These are phyloP conservation scores for Amniculicola lignicola DNA, from an alignment of 495 filamentous ascomycete genomes.

Conservation along the genomic window DNA sequence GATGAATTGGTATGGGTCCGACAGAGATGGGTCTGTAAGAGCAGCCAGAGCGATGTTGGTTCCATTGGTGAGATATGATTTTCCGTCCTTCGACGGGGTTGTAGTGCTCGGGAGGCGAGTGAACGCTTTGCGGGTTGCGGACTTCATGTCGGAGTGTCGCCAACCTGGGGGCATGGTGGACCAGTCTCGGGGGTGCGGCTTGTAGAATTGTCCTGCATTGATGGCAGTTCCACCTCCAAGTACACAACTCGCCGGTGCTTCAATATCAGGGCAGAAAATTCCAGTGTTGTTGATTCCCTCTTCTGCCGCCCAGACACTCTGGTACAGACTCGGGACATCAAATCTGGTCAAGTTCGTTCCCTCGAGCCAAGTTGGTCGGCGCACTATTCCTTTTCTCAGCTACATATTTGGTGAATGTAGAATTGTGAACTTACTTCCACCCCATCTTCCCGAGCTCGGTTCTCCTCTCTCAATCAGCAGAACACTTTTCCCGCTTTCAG, in stretches of 20 bases:
- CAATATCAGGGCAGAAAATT: constrained; percentile 1
- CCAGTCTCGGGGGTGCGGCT: neutral
- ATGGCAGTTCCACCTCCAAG: constrained; percentile 9
- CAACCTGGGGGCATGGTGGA: constrained; percentile 2
- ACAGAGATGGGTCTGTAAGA: neutral
- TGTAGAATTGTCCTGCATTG: constrained; percentile 4
- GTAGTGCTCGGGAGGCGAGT: constrained; percentile 1
- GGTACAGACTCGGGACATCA: neutral
- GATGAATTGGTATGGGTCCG: neutral
- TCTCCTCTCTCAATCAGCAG: constrained; percentile 8
- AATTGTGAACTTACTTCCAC: neutral
- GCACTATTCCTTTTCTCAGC: neutral
- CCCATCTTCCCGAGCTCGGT: neutral
- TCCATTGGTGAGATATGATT: constrained; percentile 1
- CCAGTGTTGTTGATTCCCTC: neutral
- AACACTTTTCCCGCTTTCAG: neutral
- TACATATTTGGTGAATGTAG: neutral
- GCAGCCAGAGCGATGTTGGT: neutral
- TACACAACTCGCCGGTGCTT: constrained; percentile 1
- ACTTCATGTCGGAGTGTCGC: neutral
- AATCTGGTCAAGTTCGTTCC: constrained; percentile 5
- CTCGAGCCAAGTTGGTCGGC: neutral
- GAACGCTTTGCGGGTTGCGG: neutral
- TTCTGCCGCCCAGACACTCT: neutral
- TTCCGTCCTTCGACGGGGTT: neutral